Conservation (phyloP, 169 alveolate species). For the Eimeria falciformis region DNA sequence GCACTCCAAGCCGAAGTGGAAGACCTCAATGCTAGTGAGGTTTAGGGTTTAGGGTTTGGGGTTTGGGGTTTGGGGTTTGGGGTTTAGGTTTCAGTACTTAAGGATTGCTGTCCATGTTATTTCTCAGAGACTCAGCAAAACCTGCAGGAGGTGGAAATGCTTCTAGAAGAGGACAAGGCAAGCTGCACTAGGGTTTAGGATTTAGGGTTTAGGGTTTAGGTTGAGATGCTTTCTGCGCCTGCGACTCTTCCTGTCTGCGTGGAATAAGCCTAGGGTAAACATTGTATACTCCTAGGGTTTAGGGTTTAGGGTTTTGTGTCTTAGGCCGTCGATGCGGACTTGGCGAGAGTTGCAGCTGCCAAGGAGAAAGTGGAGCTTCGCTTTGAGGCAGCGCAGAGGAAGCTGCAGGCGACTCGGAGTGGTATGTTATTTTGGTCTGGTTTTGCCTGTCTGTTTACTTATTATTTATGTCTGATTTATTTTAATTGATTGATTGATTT, state of each 20-base stretch:
- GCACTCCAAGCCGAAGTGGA: slow-evolving; percentile 2
- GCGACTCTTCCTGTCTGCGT: not conserved
- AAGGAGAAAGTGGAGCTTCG: slow-evolving; percentile 31
- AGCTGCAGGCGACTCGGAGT: not conserved
- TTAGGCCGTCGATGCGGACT: slow-evolving; percentile 17
- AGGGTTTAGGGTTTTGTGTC: too few relatives aligned
- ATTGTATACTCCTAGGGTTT: too few relatives aligned
- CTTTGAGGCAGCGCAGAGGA: not conserved
- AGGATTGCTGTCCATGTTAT: not conserved
- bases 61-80: not conserved
- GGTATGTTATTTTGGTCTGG: not conserved
- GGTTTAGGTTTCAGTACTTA: not conserved
- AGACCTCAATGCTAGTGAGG: not conserved
- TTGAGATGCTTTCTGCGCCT: not conserved
- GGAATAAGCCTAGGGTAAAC: too few relatives aligned
- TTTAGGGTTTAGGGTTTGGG: not conserved
- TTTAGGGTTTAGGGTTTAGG: not conserved
- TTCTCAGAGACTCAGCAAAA: slow-evolving; percentile 4
- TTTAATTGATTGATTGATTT: too few relatives aligned
- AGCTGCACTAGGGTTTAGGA: not conserved
- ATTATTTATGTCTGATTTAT: too few relatives aligned
- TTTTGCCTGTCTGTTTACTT: too few relatives aligned
- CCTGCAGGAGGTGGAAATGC: slow-evolving; percentile 23
- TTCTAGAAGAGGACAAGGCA: slow-evolving; percentile 30
- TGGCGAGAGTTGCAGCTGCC: slow-evolving; percentile 26